phyloP scores from a whole-genome alignment of 2,329 filamentous ascomycete species.

The Pseudopyricularia javanii region DNA sequence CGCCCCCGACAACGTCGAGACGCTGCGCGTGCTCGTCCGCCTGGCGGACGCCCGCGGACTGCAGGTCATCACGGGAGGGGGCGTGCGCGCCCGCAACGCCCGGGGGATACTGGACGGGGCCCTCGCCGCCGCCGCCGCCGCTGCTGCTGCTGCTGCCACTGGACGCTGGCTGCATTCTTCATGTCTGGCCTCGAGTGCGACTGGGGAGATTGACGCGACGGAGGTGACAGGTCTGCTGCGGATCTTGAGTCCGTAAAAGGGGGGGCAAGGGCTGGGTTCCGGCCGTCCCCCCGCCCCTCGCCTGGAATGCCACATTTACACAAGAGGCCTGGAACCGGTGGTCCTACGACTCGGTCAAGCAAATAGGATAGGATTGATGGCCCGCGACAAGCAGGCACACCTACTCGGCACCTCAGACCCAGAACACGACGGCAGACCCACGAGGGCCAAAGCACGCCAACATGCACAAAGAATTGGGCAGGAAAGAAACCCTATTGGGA shows the following conservation, averaged over 20 bases:
- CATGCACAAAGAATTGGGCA: too few relatives aligned
- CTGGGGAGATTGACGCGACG: background rate
- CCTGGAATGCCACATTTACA: too few relatives aligned
- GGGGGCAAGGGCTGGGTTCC: too few relatives aligned
- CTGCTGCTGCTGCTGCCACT: background rate
- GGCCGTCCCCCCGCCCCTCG: too few relatives aligned
- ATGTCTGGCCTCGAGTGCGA: background rate
- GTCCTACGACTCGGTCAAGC: too few relatives aligned
- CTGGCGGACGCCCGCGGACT: constrained; percentile 14
- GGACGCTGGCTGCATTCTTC: constrained; percentile 1
- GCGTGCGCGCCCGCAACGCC: constrained; percentile 31
- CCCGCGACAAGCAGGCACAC: too few relatives aligned
- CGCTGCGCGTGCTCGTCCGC: constrained; percentile 22
- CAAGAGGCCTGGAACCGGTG: too few relatives aligned
- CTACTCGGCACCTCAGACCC: too few relatives aligned
- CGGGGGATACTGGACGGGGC: constrained; percentile 10
- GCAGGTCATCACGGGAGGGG: constrained; percentile 40
- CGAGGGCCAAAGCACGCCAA: too few relatives aligned
- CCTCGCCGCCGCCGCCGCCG: constrained; percentile 7
- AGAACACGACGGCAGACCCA: too few relatives aligned
- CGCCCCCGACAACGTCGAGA: constrained; percentile 24
- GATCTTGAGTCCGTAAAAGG: background rate
- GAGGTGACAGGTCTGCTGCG: background rate
- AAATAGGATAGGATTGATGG: too few relatives aligned
- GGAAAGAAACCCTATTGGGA: too few relatives aligned